Conservation (phyloP, 805 yeast genomes). For the Candida incommunis region DNA sequence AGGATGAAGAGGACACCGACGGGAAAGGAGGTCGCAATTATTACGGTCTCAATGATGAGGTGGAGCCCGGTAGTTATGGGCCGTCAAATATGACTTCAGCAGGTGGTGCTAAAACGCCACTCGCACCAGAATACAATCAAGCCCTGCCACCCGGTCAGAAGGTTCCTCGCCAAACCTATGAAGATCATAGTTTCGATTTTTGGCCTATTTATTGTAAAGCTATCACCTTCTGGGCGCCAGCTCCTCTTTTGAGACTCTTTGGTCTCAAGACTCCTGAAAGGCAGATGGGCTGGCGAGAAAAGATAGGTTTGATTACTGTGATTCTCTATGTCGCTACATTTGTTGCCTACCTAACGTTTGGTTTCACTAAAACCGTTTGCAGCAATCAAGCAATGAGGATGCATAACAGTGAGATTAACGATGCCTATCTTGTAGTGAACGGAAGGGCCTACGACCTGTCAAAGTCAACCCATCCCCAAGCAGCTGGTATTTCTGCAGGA, state of each 20-base stretch:
- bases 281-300: conserved; percentile 96
- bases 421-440: conserved; percentile 57
- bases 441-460: conserved; percentile 70
- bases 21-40: conserved; percentile 33
- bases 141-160: background rate
- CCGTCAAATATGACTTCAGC: background rate
- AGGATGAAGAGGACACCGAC: conserved; percentile 1
- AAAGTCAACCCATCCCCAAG: conserved; percentile 61
- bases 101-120: background rate
- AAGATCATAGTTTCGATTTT: conserved; percentile 20
- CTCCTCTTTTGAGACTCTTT: conserved; percentile 49
- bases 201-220: conserved; percentile 76
- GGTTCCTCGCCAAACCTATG: background rate
- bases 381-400: conserved; percentile 32
- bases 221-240: conserved; percentile 88
- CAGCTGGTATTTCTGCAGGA: conserved; percentile 55
- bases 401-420: conserved; percentile 41
- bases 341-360: conserved; percentile 81
- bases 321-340: conserved; percentile 61
- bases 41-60: conserved; percentile 50
- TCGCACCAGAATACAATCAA: background rate
- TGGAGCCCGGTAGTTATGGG: conserved; percentile 5
- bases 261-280: conserved; percentile 72
- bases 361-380: conserved; percentile 78
- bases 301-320: conserved; percentile 68